phyloP scores from a whole-genome alignment of 331 rosid species.

The Malus hybrid region DNA sequence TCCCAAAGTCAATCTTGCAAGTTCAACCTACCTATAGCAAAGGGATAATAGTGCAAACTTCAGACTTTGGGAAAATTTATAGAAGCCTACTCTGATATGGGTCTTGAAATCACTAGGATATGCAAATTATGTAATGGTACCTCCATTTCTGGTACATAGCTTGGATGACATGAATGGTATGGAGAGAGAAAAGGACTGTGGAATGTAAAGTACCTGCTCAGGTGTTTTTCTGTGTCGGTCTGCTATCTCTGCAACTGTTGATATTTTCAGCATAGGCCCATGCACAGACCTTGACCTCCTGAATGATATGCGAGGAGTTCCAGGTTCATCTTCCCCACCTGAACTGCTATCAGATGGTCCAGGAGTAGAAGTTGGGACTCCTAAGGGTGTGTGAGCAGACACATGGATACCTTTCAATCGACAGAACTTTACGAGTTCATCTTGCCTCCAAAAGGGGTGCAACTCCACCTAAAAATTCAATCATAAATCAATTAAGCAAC shows the following conservation, averaged over 20 bases:
- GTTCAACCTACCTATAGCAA: background rate
- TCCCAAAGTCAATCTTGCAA: background rate
- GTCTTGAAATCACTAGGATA: background rate
- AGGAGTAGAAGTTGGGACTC: slow-evolving; percentile 37
- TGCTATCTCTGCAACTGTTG: slow-evolving; percentile 36
- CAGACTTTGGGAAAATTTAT: background rate
- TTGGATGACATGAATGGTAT: background rate
- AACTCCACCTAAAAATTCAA: slow-evolving; percentile 33
- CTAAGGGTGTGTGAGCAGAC: slow-evolving; percentile 44
- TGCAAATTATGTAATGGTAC: background rate
- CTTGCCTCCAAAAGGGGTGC: slow-evolving; percentile 51
- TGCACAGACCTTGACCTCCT: slow-evolving; percentile 44
- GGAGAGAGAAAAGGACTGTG: background rate
- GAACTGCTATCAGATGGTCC: slow-evolving; percentile 36
- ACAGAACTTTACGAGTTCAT: slow-evolving; percentile 44
- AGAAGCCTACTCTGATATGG: background rate
- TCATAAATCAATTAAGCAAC: background rate
- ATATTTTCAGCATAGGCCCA: slow-evolving; percentile 47
- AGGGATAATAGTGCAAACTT: background rate
- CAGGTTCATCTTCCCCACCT: slow-evolving; percentile 47
- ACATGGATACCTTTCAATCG: slow-evolving; percentile 40
- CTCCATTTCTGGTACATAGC: slow-evolving; percentile 5
- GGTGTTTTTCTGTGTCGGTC: slow-evolving; percentile 35
- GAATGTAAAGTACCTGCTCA: slow-evolving; percentile 28
- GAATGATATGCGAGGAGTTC: slow-evolving; percentile 46